Base-by-base conservation (phyloP, 306 rosid genomes). In the Pterocarpus macrocarpus region DNA sequence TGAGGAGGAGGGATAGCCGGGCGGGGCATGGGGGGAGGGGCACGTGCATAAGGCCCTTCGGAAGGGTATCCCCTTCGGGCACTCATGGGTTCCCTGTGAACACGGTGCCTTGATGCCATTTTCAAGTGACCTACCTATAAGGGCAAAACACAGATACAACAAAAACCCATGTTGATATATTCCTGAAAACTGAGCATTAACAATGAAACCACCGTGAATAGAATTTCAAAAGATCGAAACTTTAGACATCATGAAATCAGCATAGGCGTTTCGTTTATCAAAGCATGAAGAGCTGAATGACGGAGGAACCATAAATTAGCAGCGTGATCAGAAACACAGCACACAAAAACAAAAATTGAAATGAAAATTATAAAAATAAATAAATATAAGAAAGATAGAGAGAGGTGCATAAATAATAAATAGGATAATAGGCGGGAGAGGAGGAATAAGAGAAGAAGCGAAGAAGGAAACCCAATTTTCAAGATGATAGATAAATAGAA, bases 71-170 rank as follows among this genome's bases (percentile, higher is more conserved):
- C 95, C 69, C 94, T 90, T 73, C 97, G 56, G 28, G 77, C 81
- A 87, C 66, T 87, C 74, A 89, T 52, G 38, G 81, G 75, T 76
- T 90, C 94, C 17, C 97, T 91, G n/a, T 95, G 86, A 83, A 73
- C 64, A 61, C 91, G 92, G 73, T 87, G 90, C 66, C 98, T 87
- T 78, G 89, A 87, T 50, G 91, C 88, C 97, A 92, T 94, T 69
- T 81, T 45, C 81, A 83, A 82, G 11, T 52, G 64, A 43, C 47
- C 41, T 43, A 77, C 87, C 95, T 88, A 77, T 82, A 81, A 77
- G 22, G 28, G 5, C 14, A 65, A 65, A 61, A 45, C 69, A 49
- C 22, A 22, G 28, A 22, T 22, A 22, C 28, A 22, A 68, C 1
- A 44, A 10, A 58, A 45, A 39, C 7, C 11, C 61, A 41, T 17